Evolutionary conservation across 768 basidiomycete genomes (phyloP), one percentile per base, ranked within the genome.

Genomic region (Kwoniella botswanensis): DNA sequence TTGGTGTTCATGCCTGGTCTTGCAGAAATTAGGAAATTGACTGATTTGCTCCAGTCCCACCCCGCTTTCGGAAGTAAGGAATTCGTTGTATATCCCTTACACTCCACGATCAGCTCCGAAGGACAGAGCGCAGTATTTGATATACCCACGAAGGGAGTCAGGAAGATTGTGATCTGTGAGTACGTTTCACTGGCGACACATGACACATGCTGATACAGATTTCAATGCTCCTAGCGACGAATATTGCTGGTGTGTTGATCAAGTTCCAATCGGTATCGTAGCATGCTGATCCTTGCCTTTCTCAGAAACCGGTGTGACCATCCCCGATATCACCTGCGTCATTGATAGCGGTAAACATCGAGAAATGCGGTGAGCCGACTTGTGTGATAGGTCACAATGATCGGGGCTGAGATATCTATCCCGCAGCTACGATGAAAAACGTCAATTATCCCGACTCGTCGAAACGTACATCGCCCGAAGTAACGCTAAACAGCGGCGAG

Each of bases 231-330:
- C 13, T 53, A 81, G 79, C 79, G 2, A 82, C 81, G 1, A 70
- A 65, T 65, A 71, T 68, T 65, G 70, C 78, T 13, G 68, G 70
- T 76, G 35, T 22, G 78, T 44, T 18, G 6, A 29, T 18, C 12
- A 22, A 5, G 2, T 11, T 17, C 17, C 13, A 10, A n/a, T 35
- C 17, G 44, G 0, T 18, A 53, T 21, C 15, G 3, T 53, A 54
- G 18, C 6, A 53, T 43, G 4, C 46, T 54, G 24, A 55, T 50
- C 18, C 21, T 12, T 1, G 2, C 22, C 59, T 17, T 21, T 15
- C 43, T 92, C 93, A 17, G 96, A 99, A 84, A 99, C 96, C 15
- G 96, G 96, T 76, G 93, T 99, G 65, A 99, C 97, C 1, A 99
- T 99, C 66, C 96, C 96, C 6, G 97, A 99, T 76, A 92, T 97